Evolutionary conservation across 371 early-diverging fungal genomes (phyloP), one percentile per base, ranked within the genome.

Genomic region (Choanephora cucurbitarum): DNA sequence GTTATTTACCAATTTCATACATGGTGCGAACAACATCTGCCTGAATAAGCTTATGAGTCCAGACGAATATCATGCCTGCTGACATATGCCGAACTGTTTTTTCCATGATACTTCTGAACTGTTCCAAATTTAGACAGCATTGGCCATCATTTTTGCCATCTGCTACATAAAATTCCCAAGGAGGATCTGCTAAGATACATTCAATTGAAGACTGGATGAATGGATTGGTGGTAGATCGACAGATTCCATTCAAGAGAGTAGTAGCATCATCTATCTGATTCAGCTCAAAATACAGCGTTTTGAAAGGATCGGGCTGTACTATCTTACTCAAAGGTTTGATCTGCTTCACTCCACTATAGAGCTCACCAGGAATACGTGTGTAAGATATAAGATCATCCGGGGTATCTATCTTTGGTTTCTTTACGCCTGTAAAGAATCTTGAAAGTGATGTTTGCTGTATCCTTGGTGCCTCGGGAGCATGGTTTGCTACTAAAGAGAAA

Each of bases 171-270:
- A 77, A 79, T 24, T 82, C 79, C 87, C 87, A 86, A 49, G 84
- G 84, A 11, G 84, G 87, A 65, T 86, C 87, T 1, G 82, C 76
- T 44, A 86, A 52, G 10, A 86, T 74, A 6, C 87, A 83, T 46
- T 86, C 78, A 11, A 82, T 40, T 1, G 58, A 28, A 1, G 70
- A 70, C 10, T 50, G 51, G 2, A 11, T 17, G 28, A 7, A 28
- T 18, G 42, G n/a, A n/a, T n/a, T n/a, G n/a, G n/a, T n/a, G n/a
- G n/a, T n/a, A n/a, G n/a, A n/a, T n/a, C 7, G 28, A 65, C 18
- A 1, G 49, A 46, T 14, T 73, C 70, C 34, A 77, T 37, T 18
- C 61, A 40, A 18, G 55, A n/a, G 19, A 44, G 10, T 28, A 28
- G 28, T 28, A 46, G 66, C 58, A 3, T 66, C 65, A 48, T 64